These are phyloP conservation scores for Aureobasidium sp. DNA, from an alignment of 2,329 filamentous ascomycete genomes.

Conservation along the genomic window DNA sequence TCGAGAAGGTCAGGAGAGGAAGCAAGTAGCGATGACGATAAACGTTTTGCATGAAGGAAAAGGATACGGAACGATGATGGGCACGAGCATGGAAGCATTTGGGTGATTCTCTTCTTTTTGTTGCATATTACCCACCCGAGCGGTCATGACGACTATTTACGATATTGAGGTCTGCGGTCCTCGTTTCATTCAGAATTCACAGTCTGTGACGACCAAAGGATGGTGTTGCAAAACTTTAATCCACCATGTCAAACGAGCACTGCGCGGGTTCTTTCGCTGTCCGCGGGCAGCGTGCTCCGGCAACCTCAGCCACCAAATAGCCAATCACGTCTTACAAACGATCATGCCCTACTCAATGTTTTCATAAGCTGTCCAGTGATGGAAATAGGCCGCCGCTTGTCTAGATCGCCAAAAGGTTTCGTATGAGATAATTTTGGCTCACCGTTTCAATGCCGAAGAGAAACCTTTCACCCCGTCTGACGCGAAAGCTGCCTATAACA, in stretches of 20 bases:
- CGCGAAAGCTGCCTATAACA: neutral
- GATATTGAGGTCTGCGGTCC: neutral
- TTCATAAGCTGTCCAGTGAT: neutral
- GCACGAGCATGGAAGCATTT: neutral
- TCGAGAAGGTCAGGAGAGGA: slow-evolving; percentile 15
- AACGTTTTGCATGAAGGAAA: neutral
- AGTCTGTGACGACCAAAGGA: neutral
- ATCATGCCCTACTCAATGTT: neutral
- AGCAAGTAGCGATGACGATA: neutral
- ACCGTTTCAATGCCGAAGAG: neutral
- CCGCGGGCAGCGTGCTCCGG: neutral
- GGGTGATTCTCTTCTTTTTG: neutral
- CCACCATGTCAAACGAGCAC: no score
- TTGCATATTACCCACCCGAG: neutral
- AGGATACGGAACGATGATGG: neutral
- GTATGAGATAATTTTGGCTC: neutral
- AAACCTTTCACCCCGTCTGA: neutral
- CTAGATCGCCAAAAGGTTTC: neutral
- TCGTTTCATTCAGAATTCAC: neutral
- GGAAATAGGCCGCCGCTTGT: neutral
- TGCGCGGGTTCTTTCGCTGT: neutral
- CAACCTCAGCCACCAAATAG: neutral
- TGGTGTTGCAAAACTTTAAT: neutral
- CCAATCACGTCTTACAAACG: neutral
- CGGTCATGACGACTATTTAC: neutral